phyloP scores from a whole-genome alignment of 306 rosid species.

The Rosa chinensis region DNA sequence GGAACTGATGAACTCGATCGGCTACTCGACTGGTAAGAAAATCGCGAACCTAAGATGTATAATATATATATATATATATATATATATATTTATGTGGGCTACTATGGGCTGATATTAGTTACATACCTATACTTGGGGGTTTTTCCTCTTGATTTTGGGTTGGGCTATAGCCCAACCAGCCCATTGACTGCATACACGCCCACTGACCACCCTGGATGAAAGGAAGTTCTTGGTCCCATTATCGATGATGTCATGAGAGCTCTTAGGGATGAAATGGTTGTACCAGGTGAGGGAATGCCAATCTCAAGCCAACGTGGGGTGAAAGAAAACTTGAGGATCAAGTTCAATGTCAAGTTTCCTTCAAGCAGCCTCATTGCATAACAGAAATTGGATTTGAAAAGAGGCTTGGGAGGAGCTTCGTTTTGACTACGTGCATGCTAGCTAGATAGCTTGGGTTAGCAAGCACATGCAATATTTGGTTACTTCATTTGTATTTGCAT shows the following conservation, averaged over 20 bases:
- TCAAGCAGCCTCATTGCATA: not conserved
- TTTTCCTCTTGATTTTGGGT: too few species aligned
- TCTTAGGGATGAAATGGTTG: not conserved
- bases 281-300: not conserved
- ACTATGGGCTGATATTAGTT: too few species aligned
- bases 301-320: not conserved
- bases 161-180: too few species aligned
- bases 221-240: not conserved
- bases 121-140: too few species aligned
- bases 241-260: not conserved
- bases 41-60: too few species aligned
- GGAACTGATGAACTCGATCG: too few species aligned
- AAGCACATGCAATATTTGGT: not conserved
- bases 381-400: not conserved
- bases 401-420: not conserved
- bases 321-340: not conserved
- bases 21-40: too few species aligned
- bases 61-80: too few species aligned
- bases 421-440: not conserved
- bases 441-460: not conserved
- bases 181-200: too few species aligned
- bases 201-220: not conserved
- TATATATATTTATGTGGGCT: too few species aligned
- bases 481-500: too few species aligned
- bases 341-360: not conserved